A percentile compares a stretch with the other conserved stretches of the same genome.
phyloP scores from a whole-genome alignment of 2,329 filamentous ascomycete species.

The Dichotomopilus funicola region DNA sequence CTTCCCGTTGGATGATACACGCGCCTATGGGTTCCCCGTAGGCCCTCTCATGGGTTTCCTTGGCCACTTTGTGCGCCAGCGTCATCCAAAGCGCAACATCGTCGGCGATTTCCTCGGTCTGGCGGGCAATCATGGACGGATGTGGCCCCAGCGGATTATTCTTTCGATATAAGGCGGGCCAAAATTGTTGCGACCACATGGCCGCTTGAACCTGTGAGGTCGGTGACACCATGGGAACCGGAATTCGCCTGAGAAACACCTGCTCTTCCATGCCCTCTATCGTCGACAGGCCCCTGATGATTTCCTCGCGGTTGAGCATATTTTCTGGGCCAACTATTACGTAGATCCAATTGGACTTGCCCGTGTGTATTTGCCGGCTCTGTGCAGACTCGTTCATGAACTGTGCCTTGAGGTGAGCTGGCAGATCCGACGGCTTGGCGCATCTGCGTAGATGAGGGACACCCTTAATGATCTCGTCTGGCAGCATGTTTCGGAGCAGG shows the following conservation, averaged over 20 bases:
- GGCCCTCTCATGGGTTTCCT: conserved; percentile 49
- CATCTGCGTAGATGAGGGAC: conserved; percentile 69
- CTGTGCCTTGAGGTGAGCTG: conserved; percentile 55
- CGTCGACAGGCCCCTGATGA: conserved; percentile 41
- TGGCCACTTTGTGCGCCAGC: conserved; percentile 58
- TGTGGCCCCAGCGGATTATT: conserved; percentile 83
- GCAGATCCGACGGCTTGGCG: conserved; percentile 63
- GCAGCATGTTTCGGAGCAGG: conserved; percentile 49
- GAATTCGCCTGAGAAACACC: conserved; percentile 55
- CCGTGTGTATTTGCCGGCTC: conserved; percentile 51
- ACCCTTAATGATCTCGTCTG: conserved; percentile 56
- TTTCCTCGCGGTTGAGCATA: conserved; percentile 46
- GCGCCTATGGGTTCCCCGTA: conserved; percentile 67
- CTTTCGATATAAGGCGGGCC: conserved; percentile 81
- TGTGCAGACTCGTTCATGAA: conserved; percentile 52
- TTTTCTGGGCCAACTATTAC: conserved; percentile 48
- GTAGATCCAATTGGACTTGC: conserved; percentile 55
- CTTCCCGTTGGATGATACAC: conserved; percentile 62
- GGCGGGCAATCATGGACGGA: conserved; percentile 64
- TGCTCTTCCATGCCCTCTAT: conserved; percentile 47
- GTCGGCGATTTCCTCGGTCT: conserved; percentile 60
- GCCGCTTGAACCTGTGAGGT: conserved; percentile 69
- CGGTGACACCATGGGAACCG: conserved; percentile 66
- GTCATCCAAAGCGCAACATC: conserved; percentile 62
- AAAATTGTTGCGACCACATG: conserved; percentile 69